Base-by-base conservation (phyloP, 2,329 filamentous ascomycete species). In the Claviceps maximensis region DNA sequence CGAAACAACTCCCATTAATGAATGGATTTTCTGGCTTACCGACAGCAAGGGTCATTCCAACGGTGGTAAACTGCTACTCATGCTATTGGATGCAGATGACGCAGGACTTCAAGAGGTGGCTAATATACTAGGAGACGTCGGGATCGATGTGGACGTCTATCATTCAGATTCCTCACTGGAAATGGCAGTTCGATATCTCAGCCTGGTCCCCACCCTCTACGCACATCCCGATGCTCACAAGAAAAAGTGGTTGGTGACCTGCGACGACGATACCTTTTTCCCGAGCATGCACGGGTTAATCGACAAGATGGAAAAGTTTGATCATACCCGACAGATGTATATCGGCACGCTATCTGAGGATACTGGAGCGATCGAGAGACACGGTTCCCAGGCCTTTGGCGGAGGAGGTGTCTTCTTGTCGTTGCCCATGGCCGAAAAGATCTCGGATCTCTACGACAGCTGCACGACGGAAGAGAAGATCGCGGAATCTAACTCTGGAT, bases 211-310 rank as follows among this genome's bases (percentile, higher is more conserved):
- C 2, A 74, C 72, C 0, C 65, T 81, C 13, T 80, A 76, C 65
- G 72, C 73, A 50, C 76, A 80, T 57, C 69, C 68, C 2, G 73
- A 74, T 2, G 68, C 74, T 47, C 62, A 60, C 25, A 62, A 62
- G 31, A 78, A 74, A 64, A 79, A 77, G 58, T 84, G 80, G 80
- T 71, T 79, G 1, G 78, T 80, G 15, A 73, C 78, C 15, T 82
- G 80, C 61, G 80, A 84, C 58, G 80, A 84, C 58, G 80, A 84
- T 57, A 84, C 80, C 3, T 83, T 82, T 62, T 83, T 83, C 69
- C 74, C 76, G 5, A 80, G 74, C 54, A 79, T 82, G 63, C 69
- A 79, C 51, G 72, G 67, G 12, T 66, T 84, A 13, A 68, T 75
- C 3, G 68, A 76, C 40, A 74, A 71, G 48, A 69, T 83, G 44